phyloP scores from a whole-genome alignment of 805 yeast species.

The Metschnikowia henanensis region DNA sequence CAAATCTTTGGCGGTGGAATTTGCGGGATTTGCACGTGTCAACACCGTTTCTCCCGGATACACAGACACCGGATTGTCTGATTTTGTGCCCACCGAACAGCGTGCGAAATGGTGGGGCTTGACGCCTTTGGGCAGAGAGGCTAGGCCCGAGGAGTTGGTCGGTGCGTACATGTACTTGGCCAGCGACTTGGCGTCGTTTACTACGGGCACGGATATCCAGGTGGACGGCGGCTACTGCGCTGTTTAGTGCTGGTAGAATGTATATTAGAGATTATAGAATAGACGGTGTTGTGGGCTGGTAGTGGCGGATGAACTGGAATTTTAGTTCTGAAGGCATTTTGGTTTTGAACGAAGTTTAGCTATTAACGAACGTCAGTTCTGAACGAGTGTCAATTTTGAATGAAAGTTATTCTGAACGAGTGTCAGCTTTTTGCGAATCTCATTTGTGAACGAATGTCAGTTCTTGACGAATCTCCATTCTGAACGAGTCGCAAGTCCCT shows the following conservation, averaged over 20 bases:
- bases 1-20: slow-evolving; percentile 24
- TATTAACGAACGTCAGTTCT: too few relatives aligned
- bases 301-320: too few relatives aligned
- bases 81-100: slow-evolving; percentile 21
- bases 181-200: slow-evolving; percentile 23
- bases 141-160: slow-evolving; percentile 22
- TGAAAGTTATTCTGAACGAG: too few relatives aligned
- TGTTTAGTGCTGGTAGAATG: slow-evolving; percentile 7
- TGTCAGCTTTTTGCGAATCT: too few relatives aligned
- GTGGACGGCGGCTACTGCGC: slow-evolving; percentile 26
- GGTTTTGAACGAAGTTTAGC: too few relatives aligned
- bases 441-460: too few relatives aligned
- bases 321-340: too few relatives aligned
- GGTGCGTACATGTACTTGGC: slow-evolving; percentile 26
- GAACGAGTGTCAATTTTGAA: too few relatives aligned
- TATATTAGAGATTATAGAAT: not conserved
- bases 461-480: too few relatives aligned
- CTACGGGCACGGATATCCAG: slow-evolving; percentile 23
- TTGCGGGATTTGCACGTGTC: slow-evolving; percentile 23
- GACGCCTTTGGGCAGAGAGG: slow-evolving; percentile 25
- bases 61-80: slow-evolving; percentile 22
- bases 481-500: too few relatives aligned
- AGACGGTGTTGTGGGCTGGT: too few relatives aligned
- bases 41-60: slow-evolving; percentile 24
- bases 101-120: slow-evolving; percentile 25